A percentile compares a stretch with the other conserved stretches of the same genome.
Evolutionary conservation across 768 basidiomycete species (phyloP).

Genomic region (Termitomyces sp.): DNA sequence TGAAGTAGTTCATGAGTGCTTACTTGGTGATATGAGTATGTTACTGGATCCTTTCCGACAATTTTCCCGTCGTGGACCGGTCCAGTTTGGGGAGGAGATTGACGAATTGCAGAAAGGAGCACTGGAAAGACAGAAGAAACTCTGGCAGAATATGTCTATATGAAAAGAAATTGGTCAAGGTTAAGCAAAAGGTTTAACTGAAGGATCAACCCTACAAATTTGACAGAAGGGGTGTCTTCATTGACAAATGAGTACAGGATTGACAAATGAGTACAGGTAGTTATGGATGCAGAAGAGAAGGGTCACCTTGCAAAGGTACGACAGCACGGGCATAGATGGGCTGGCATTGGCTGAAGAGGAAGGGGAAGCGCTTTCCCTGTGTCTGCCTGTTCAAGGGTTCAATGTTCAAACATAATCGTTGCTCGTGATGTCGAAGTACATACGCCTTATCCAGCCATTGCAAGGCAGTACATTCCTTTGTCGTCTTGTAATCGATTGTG

Average conservation of each 20-base stretch:
- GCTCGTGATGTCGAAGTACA: slow-evolving; percentile 14
- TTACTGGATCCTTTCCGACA: slow-evolving; percentile 71
- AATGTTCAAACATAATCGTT: neutral
- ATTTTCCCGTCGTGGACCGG: slow-evolving; percentile 71
- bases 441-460: slow-evolving; percentile 88
- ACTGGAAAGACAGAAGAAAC: slow-evolving; percentile 81
- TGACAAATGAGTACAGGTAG: neutral
- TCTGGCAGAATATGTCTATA: slow-evolving; percentile 78
- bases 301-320: slow-evolving; percentile 72
- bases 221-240: slow-evolving; percentile 82
- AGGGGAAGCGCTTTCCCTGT: slow-evolving; percentile 80
- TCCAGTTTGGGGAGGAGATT: slow-evolving; percentile 71
- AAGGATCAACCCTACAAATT: slow-evolving; percentile 53
- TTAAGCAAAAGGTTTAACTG: neutral
- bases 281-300: neutral
- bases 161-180: neutral
- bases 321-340: slow-evolving; percentile 86
- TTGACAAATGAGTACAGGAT: neutral
- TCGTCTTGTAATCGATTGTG: slow-evolving; percentile 69
- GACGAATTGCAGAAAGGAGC: slow-evolving; percentile 79
- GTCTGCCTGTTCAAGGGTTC: slow-evolving; percentile 52
- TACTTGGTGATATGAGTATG: slow-evolving; percentile 79
- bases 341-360: slow-evolving; percentile 91
- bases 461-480: slow-evolving; percentile 69
- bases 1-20: slow-evolving; percentile 15